phyloP scores from a whole-genome alignment of 2,329 filamentous ascomycete species.

The Sordariomycetes sp. region DNA sequence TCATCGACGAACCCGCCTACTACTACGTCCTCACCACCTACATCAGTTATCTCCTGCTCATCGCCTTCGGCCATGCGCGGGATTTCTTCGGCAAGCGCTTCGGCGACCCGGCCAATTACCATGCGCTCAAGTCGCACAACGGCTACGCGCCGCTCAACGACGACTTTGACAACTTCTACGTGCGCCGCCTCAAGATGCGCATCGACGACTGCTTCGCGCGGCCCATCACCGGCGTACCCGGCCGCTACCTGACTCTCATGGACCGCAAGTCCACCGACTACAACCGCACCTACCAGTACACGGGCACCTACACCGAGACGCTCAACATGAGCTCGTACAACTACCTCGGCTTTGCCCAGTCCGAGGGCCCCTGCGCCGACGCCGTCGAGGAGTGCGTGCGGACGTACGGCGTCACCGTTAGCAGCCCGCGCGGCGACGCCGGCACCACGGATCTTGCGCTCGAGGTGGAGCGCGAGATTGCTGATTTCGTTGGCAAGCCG shows the following conservation, averaged over 20 bases:
- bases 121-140: constrained; percentile 66
- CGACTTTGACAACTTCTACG: constrained; percentile 98
- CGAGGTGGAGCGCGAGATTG: constrained; percentile 83
- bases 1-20: constrained; percentile 93
- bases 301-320: constrained; percentile 84
- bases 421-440: constrained; percentile 69
- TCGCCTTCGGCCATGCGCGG: constrained; percentile 86
- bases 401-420: constrained; percentile 73
- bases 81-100: constrained; percentile 98
- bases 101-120: constrained; percentile 68
- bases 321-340: constrained; percentile 99
- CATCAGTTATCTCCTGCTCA: constrained; percentile 92
- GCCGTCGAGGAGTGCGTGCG: constrained; percentile 74
- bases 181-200: constrained; percentile 78
- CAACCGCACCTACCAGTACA: constrained; percentile 81
- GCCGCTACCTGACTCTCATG: constrained; percentile 82
- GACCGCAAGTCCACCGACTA: constrained; percentile 85
- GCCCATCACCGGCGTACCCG: constrained; percentile 84
- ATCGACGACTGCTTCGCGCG: constrained; percentile 96
- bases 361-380: constrained; percentile 90
- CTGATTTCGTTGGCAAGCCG: constrained; percentile 86
- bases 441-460: constrained; percentile 79
- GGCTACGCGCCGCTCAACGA: constrained; percentile 93
- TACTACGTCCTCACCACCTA: constrained; percentile 97
- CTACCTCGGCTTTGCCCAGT: constrained; percentile 96